These are phyloP conservation scores for Spathaspora hagerdaliae DNA, from an alignment of 805 yeast species.

Conservation along the genomic window DNA sequence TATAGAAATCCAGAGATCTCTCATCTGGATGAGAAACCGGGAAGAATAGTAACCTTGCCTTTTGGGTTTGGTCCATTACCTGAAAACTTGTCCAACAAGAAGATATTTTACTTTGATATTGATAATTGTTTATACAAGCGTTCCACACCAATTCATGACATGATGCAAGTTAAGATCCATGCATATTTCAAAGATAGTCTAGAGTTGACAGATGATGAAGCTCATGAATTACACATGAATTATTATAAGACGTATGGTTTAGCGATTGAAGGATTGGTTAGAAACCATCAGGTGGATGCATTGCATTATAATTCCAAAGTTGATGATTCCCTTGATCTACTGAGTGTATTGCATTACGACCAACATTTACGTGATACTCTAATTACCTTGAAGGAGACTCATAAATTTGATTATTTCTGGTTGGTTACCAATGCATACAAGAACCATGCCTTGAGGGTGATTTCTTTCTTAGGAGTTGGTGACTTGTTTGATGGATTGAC, in stretches of 20 bases:
- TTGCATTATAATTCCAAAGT: slow-evolving; percentile 83
- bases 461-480: slow-evolving; percentile 79
- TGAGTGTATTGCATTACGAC: slow-evolving; percentile 68
- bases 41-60: slow-evolving; percentile 20
- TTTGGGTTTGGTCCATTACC: slow-evolving; percentile 35
- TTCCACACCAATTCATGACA: slow-evolving; percentile 70
- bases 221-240: slow-evolving; percentile 61
- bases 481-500: slow-evolving; percentile 93
- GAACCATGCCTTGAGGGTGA: slow-evolving; percentile 81
- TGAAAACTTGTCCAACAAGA: slow-evolving; percentile 10
- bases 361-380: slow-evolving; percentile 50
- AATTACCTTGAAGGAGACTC: slow-evolving; percentile 33
- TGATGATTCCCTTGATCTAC: slow-evolving; percentile 89
- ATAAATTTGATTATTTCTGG: slow-evolving; percentile 77
- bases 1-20: slow-evolving; percentile 24
- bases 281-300: slow-evolving; percentile 74
- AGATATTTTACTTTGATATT: slow-evolving; percentile 78
- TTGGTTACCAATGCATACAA: slow-evolving; percentile 91
- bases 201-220: slow-evolving; percentile 64
- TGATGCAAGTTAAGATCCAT: slow-evolving; percentile 86
- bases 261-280: slow-evolving; percentile 84
- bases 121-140: slow-evolving; percentile 87
- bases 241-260: slow-evolving; percentile 88
- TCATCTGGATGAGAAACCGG: slow-evolving; percentile 11
- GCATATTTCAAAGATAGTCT: slow-evolving; percentile 69